These are phyloP conservation scores for Tetradesmus lagerheimii DNA, from an alignment of 139 green algal species.

Conservation along the genomic window DNA sequence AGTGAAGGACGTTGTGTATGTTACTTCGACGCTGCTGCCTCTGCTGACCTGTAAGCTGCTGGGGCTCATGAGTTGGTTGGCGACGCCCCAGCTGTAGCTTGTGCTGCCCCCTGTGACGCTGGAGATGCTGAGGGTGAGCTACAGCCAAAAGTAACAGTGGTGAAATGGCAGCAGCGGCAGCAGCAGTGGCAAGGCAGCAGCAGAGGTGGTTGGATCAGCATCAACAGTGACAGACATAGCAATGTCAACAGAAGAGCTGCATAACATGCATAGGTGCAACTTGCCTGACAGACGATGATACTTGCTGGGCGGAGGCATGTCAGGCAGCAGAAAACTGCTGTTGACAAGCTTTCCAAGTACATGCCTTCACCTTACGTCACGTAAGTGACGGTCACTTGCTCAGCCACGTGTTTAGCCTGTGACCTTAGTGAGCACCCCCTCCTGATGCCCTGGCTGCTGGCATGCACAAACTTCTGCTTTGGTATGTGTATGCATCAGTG, in stretches of 20 bases:
- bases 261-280: neutral
- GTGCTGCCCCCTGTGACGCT: neutral
- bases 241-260: neutral
- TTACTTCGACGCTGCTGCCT: neutral
- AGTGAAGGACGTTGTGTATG: neutral
- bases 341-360: too few relatives aligned
- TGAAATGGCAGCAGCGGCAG: neutral
- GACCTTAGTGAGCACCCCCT: too few relatives aligned
- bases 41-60: neutral
- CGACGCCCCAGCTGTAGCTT: neutral
- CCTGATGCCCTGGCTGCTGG: too few relatives aligned
- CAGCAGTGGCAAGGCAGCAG: neutral
- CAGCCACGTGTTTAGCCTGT: too few relatives aligned
- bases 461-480: too few relatives aligned
- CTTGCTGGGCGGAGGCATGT: too few relatives aligned
- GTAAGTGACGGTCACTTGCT: too few relatives aligned
- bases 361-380: too few relatives aligned
- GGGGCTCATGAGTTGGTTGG: neutral
- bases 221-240: neutral
- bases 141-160: neutral
- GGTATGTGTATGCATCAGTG: neutral
- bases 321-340: too few relatives aligned
- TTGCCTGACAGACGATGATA: neutral
- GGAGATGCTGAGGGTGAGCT: conserved; percentile 8
- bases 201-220: neutral